These are phyloP conservation scores for Trichoderma sp. DNA, from an alignment of 2,329 filamentous ascomycete genomes.

Conservation along the genomic window DNA sequence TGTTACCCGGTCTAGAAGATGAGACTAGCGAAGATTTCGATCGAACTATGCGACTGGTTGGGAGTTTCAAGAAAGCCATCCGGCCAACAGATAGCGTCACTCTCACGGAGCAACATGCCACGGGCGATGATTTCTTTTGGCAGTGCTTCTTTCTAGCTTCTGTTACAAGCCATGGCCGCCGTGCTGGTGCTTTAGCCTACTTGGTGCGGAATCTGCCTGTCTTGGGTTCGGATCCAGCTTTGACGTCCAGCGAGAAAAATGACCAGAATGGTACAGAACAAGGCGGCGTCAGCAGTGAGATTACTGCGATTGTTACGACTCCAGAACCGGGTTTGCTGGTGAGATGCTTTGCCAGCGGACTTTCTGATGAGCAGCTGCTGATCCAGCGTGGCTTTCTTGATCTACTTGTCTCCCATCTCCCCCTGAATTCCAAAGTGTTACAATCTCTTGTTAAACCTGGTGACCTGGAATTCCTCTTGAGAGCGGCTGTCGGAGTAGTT, in stretches of 20 bases:
- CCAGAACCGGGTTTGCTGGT: constrained; percentile 90
- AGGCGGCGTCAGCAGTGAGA: constrained; percentile 47
- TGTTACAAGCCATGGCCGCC: constrained; percentile 83
- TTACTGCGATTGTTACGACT: constrained; percentile 70
- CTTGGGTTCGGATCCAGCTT: constrained; percentile 30
- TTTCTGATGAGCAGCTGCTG: constrained; percentile 83
- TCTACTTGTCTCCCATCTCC: constrained; percentile 84
- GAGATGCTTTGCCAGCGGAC: constrained; percentile 86
- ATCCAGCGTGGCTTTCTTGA: constrained; percentile 95
- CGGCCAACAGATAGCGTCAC: constrained; percentile 54
- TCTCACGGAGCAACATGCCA: constrained; percentile 55
- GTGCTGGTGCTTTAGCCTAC: constrained; percentile 86
- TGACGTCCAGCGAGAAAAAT: constrained; percentile 20
- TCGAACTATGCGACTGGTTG: constrained; percentile 74
- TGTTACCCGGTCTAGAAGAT: constrained; percentile 90
- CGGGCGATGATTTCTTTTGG: constrained; percentile 90
- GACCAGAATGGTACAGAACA: constrained; percentile 23
- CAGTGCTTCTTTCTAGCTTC: constrained; percentile 94
- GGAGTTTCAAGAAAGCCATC: constrained; percentile 72
- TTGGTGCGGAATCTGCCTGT: constrained; percentile 73
- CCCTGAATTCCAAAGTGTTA: constrained; percentile 78
- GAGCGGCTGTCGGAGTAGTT: constrained; percentile 84
- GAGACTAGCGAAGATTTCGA: constrained; percentile 98
- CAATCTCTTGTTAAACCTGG: constrained; percentile 70
- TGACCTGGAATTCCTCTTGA: constrained; percentile 80